Evolutionary conservation across 257 asterid genomes (phyloP), one percentile per base, ranked within the genome.

Genomic region (Apocynum venetum): DNA sequence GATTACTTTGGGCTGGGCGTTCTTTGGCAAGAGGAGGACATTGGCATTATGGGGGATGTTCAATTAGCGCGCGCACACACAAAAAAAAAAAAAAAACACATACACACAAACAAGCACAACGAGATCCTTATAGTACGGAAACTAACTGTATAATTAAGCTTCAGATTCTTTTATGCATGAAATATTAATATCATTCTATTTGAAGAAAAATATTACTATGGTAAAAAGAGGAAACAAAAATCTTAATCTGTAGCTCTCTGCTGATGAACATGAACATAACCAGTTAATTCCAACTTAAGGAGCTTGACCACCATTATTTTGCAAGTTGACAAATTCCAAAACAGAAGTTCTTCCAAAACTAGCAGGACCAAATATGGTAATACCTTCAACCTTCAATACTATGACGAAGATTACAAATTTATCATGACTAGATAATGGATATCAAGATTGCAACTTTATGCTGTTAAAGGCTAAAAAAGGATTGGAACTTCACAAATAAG

Each of bases 191-290:
- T 47, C 44, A 25, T n/a, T 48, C 41, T 5, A 46, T 40, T 25
- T 53, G 5, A 63, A 75, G 20, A 8, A 55, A 60, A 55, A 63
- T 11, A 3, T 9, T 4, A 56, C 10, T 25, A 64, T n/a, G 56
- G 12, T 17, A 76, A 64, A 48, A 44, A 4, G 67, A 11, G 46
- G 19, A 67, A 13, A 53, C 10, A 43, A 15, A 52, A 52, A 55
- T 57, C n/a, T 31, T 69, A 43, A 69, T 53, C 76, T 63, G 47
- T 53, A 66, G 71, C 12, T 64, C 49, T 55, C 70, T 64, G 20
- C 74, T 49, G 41, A 76, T 19, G 36, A 36, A 48, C 56, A 67
- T 4, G 44, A 52, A 65, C 71, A 65, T n/a, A 43, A 11, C 17
- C 25, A 64, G 69, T 19, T 8, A 47, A 49, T 76, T 49, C 46